These are phyloP conservation scores for Neurospora crassa DNA, from an alignment of 2,329 filamentous ascomycete genomes.

Conservation along the genomic window DNA sequence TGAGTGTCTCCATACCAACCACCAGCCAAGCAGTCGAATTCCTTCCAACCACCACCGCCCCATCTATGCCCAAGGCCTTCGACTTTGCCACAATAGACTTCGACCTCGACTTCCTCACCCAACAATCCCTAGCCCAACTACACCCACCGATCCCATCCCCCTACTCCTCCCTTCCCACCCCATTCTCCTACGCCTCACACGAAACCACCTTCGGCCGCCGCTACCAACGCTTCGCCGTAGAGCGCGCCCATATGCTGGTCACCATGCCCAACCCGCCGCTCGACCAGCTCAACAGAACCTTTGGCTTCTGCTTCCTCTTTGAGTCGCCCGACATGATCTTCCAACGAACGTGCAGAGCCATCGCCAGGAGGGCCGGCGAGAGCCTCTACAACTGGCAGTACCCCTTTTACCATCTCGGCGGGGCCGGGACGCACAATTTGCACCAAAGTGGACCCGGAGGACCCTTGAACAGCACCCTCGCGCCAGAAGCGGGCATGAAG, in stretches of 20 bases:
- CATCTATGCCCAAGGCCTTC: slow-evolving; percentile 19
- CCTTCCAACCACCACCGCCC: background rate
- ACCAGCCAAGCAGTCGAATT: slow-evolving; percentile 13
- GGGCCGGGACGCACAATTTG: slow-evolving; percentile 53
- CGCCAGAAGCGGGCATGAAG: background rate
- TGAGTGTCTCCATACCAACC: slow-evolving; percentile 1
- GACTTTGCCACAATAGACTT: slow-evolving; percentile 17
- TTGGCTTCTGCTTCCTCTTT: slow-evolving; percentile 60
- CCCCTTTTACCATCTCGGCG: slow-evolving; percentile 58
- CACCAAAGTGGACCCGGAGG: slow-evolving; percentile 22
- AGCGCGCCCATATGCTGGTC: slow-evolving; percentile 53
- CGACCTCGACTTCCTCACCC: slow-evolving; percentile 10
- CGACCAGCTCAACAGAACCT: slow-evolving; percentile 43
- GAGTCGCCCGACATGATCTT: slow-evolving; percentile 40
- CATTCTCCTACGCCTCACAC: slow-evolving; percentile 48
- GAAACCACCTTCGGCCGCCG: slow-evolving; percentile 63
- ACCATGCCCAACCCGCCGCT: slow-evolving; percentile 38
- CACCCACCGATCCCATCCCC: slow-evolving; percentile 7
- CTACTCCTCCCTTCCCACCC: slow-evolving; percentile 30
- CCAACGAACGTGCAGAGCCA: slow-evolving; percentile 25
- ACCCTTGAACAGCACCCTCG: slow-evolving; percentile 16
- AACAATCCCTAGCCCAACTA: slow-evolving; percentile 13
- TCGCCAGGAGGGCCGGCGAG: slow-evolving; percentile 26
- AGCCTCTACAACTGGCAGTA: slow-evolving; percentile 48
- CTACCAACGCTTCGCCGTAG: slow-evolving; percentile 55